phyloP scores from a whole-genome alignment of 305 asterid species.

The Ajuga reptans region DNA sequence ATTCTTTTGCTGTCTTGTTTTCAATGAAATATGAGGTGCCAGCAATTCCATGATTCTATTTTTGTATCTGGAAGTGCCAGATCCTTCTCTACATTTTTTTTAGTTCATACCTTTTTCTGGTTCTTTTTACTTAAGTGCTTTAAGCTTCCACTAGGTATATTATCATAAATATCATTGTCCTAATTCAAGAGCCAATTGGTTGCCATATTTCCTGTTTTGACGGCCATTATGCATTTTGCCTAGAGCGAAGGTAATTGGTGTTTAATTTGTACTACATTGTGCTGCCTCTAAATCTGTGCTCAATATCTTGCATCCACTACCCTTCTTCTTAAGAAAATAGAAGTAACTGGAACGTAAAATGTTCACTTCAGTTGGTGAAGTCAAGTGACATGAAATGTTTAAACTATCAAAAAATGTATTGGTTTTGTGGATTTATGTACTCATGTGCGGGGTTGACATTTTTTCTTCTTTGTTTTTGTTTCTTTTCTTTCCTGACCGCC shows the following conservation, averaged over 20 bases:
- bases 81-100: too few relatives aligned
- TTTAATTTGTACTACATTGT: not conserved
- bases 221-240: not conserved
- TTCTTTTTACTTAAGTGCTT: too few relatives aligned
- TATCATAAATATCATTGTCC: not conserved
- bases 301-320: not conserved
- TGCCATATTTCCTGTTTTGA: not conserved
- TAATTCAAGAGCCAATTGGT: not conserved
- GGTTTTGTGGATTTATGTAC: not conserved
- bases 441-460: too few relatives aligned
- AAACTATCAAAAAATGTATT: not conserved
- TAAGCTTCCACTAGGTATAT: too few relatives aligned
- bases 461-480: not conserved
- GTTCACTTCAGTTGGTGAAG: not conserved
- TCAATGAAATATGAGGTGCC: not conserved
- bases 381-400: not conserved
- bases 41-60: not conserved
- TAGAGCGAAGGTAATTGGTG: not conserved
- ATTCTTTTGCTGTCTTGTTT: not conserved
- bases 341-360: not conserved
- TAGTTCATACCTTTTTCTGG: too few relatives aligned
- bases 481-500: not conserved
- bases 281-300: not conserved
- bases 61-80: not conserved
- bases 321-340: not conserved